A percentile compares a stretch with the other conserved stretches of the same genome.
Evolutionary conservation across 2,329 filamentous ascomycete genomes (phyloP).

Genomic region (Fusarium equiseti): DNA sequence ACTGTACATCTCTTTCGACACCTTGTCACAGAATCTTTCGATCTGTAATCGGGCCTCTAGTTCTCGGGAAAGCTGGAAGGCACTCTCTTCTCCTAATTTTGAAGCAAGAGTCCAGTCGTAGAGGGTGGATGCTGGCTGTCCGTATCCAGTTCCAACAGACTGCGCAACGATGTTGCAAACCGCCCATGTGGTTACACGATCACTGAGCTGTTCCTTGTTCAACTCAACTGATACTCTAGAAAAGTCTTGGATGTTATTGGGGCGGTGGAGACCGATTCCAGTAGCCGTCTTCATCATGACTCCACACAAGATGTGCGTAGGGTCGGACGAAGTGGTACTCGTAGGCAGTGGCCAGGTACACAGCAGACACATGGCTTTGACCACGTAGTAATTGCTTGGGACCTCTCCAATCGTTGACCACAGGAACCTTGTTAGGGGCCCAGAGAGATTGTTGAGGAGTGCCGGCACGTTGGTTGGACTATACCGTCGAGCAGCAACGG

Average conservation of each 20-base stretch:
- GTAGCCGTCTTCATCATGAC: slow-evolving; percentile 91
- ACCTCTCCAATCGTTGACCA: slow-evolving; percentile 84
- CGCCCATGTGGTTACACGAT: slow-evolving; percentile 84
- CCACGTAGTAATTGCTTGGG: slow-evolving; percentile 82
- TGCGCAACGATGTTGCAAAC: slow-evolving; percentile 88
- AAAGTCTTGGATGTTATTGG: slow-evolving; percentile 86
- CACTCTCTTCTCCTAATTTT: slow-evolving; percentile 69
- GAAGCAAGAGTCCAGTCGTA: slow-evolving; percentile 80
- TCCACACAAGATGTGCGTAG: slow-evolving; percentile 83
- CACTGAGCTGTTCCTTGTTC: slow-evolving; percentile 82
- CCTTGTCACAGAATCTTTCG: slow-evolving; percentile 80
- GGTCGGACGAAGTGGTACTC: slow-evolving; percentile 83
- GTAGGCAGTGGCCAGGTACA: slow-evolving; percentile 87
- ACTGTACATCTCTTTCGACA: slow-evolving; percentile 83
- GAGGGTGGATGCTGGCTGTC: slow-evolving; percentile 81
- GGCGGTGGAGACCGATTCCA: slow-evolving; percentile 83
- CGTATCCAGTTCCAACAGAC: slow-evolving; percentile 84
- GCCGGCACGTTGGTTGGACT: slow-evolving; percentile 65
- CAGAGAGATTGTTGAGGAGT: slow-evolving; percentile 75
- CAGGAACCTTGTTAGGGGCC: slow-evolving; percentile 75
- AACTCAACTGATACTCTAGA: slow-evolving; percentile 80
- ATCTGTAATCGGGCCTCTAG: slow-evolving; percentile 77
- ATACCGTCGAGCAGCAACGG: slow-evolving; percentile 80
- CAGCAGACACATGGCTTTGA: slow-evolving; percentile 82
- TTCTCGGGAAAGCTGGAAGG: slow-evolving; percentile 70